A percentile compares a stretch with the other conserved stretches of the same genome.
Conservation (phyloP, 1,284 basidiomycete genomes). For the Afroboletus lepidellus region DNA sequence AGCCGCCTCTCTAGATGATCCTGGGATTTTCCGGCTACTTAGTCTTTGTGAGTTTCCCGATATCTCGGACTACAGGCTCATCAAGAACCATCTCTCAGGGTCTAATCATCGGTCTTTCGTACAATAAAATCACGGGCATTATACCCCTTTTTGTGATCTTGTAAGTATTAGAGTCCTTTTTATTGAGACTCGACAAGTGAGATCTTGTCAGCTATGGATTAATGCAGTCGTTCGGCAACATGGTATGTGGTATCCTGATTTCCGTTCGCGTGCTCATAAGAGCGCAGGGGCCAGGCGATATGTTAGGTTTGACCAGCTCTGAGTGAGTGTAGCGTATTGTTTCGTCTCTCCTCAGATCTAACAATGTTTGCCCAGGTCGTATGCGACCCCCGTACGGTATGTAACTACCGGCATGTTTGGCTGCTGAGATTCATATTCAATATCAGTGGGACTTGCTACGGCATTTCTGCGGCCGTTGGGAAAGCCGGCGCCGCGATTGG, state of each 20-base stretch:
- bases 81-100: constrained; percentile 29
- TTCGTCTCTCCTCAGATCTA: constrained; percentile 7
- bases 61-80: not conserved
- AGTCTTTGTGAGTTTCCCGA: constrained; percentile 48
- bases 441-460: constrained; percentile 64
- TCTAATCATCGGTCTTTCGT: constrained; percentile 65
- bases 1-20: constrained; percentile 52
- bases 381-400: constrained; percentile 64
- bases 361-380: constrained; percentile 43
- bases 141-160: constrained; percentile 68
- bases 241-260: constrained; percentile 38
- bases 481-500: constrained; percentile 78
- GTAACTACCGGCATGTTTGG: constrained; percentile 2
- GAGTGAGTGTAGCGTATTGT: constrained; percentile 49
- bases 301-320: constrained; percentile 66
- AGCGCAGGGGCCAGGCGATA: constrained; percentile 66
- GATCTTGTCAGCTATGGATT: constrained; percentile 53
- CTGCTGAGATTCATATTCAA: not conserved
- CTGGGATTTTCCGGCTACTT: constrained; percentile 75
- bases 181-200: constrained; percentile 8
- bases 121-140: constrained; percentile 65
- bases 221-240: constrained; percentile 68
- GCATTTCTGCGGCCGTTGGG: constrained; percentile 69
- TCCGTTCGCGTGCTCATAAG: constrained; percentile 7
- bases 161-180: constrained; percentile 37